Evolutionary conservation across 2,329 filamentous ascomycete genomes (phyloP), one percentile per base, ranked within the genome.

Genomic region (Nothophoma quercina): DNA sequence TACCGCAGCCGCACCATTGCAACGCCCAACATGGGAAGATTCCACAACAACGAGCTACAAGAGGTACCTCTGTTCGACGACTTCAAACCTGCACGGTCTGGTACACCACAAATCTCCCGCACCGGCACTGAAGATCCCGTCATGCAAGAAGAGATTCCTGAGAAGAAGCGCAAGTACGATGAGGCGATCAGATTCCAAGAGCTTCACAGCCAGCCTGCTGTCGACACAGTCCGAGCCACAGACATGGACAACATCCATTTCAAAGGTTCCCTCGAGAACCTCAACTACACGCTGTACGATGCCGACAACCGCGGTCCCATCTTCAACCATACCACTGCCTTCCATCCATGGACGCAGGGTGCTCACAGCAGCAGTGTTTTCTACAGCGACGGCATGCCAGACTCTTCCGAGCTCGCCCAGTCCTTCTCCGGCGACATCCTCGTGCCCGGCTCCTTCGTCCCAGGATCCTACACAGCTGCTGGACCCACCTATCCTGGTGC

Each of bases 201-300:
- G 5, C 21, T 18, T 13, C 39, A 51, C 18, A n/a, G 15, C 7
- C 32, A 39, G 13, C 10, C 33, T 39, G 26, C 26, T 3, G 47
- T 51, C 19, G 33, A 51, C 12, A 13, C 47, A 8, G 25, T 19
- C n/a, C 16, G 32, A 15, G 47, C 38, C 21, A 39, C 40, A 16
- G 25, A 29, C 26, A 44, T 51, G 47, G 26, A 42, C 10, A n/a
- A 51, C 5, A 38, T 51, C 9, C 26, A 51, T 22, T 33, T 33
- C 28, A 22, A 29, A 6, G 33, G 33, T 22, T 33, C 40, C 5
- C 44, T 51, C 16, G 5, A 9, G 9, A 40, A 40, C 18, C 29
- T 51, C 33, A 34, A 33, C 26, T 44, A 21, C 34, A 21, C 39
- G 15, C n/a, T 28, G 2, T 16, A 19, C 26, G 18, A 7, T 16